Base-by-base conservation (phyloP, 345 rosid genomes). In the Aquilaria malaccensis region DNA sequence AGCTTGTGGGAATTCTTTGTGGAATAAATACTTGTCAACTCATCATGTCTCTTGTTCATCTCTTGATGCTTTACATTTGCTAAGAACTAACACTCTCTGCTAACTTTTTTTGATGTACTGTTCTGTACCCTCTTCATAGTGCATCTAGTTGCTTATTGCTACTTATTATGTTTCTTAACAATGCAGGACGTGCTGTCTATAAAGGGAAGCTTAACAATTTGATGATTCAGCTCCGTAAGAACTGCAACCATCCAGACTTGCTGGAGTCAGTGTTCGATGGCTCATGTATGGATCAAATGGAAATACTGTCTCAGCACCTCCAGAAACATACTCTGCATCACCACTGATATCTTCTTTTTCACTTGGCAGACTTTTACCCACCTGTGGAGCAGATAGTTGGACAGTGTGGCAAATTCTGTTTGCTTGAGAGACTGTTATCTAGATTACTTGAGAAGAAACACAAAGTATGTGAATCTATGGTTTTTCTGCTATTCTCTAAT, bases 181-280 rank as follows among this genome's bases (percentile, higher is more conserved):
- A 54, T 85, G 63, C 81, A 82, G 91, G 82, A 33, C 67, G 31
- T 30, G 85, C 86, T 52, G 67, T 70, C 71, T 37, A 4, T 37
- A 88, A 75, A 72, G 83, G 91, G 63, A 94, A 77, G 78, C 90
- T 94, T 52, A 88, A 80, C 74, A 90, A 90, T 74, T 60, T 90
- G 67, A 66, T 77, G 80, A 0, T 88, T 63, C 99, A 94, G 73
- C 97, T 94, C 29, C 78, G 96, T 60, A 94, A 94, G 79, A 94
- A 94, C 59, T 94, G 97, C 91, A 86, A 88, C 83, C 99, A 94
- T 75, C 99, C 99, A 3, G 97, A 94, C 73, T 92, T 94, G 65
- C 72, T 90, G 41, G 85, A 72, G 70, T 83, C 90, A 4, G 88
- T 79, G 45, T 73, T 81, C 51, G 70, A 72, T 67, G 97, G 87